A percentile compares a stretch with the other conserved stretches of the same genome.
These are phyloP conservation scores for Fagus sylvatica DNA, from an alignment of 306 rosid species.

Conservation along the genomic window DNA sequence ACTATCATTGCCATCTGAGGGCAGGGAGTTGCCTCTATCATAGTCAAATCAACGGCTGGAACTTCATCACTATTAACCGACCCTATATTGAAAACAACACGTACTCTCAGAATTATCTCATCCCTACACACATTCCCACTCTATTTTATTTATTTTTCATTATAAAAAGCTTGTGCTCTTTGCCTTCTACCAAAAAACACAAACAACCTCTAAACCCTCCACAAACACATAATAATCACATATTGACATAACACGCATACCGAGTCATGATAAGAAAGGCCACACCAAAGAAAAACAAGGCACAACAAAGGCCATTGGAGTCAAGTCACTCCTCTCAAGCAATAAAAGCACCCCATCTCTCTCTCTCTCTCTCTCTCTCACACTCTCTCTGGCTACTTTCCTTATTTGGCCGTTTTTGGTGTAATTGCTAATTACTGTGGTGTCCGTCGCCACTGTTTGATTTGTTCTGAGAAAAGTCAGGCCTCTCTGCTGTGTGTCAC, in stretches of 20 bases:
- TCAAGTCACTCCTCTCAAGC: not conserved
- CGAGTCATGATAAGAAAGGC: not conserved
- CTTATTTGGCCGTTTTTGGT: conserved; percentile 21
- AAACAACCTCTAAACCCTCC: not conserved
- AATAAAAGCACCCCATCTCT: not conserved
- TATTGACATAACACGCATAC: not conserved
- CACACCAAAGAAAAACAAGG: not conserved
- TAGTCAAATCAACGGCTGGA: conserved; percentile 23
- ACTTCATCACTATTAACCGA: conserved; percentile 1
- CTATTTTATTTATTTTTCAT: not conserved
- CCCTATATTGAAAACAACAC: not conserved
- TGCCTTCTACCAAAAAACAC: conserved; percentile 25
- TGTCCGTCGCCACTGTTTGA: conserved; percentile 5
- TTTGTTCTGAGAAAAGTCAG: conserved; percentile 8
- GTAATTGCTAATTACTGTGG: not conserved
- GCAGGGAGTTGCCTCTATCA: conserved; percentile 12
- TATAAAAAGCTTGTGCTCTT: conserved; percentile 23
- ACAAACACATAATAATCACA: not conserved
- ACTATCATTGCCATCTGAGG: conserved; percentile 29
- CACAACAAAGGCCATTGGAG: not conserved
- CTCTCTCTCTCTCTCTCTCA: conserved; percentile 6
- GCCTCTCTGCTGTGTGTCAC: conserved; percentile 25
- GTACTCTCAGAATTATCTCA: not conserved
- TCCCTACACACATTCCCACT: conserved; percentile 6
- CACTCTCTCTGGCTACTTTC: not conserved